Evolutionary conservation across 345 rosid genomes (phyloP).

Genomic region (Lepidium didymum): DNA sequence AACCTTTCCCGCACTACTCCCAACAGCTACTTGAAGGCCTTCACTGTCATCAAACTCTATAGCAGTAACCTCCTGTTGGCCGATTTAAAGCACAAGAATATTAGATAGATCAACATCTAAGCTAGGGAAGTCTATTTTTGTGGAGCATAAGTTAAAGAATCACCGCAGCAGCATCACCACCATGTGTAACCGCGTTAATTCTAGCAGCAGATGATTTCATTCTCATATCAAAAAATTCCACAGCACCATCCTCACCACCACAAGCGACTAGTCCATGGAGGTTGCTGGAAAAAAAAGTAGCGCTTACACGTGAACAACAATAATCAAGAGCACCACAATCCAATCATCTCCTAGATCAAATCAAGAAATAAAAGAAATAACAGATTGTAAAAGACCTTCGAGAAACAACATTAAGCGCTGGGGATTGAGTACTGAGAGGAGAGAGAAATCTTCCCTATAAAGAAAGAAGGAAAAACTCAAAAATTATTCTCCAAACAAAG

Average conservation of each 20-base stretch:
- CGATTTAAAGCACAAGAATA: background rate
- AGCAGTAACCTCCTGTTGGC: conserved; percentile 78
- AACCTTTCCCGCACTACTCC: conserved; percentile 93
- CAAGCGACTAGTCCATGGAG: conserved; percentile 91
- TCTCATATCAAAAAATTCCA: conserved; percentile 91
- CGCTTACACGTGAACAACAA: conserved; percentile 14
- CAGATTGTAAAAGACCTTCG: conserved; percentile 51
- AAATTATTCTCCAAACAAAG: conserved; percentile 8
- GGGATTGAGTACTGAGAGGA: conserved; percentile 70
- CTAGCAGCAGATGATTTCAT: conserved; percentile 75
- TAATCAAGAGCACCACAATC: background rate
- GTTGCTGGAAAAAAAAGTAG: conserved; percentile 39
- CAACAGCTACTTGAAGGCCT: conserved; percentile 81
- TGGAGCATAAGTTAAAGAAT: conserved; percentile 2
- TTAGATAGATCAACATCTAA: background rate
- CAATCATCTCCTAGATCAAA: background rate
- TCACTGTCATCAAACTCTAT: conserved; percentile 74
- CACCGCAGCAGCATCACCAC: conserved; percentile 69
- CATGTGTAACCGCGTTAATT: conserved; percentile 67
- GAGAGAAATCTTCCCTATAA: conserved; percentile 78
- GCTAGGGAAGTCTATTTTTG: background rate
- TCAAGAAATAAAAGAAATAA: background rate
- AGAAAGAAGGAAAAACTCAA: background rate
- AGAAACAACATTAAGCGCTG: conserved; percentile 83
- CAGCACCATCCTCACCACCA: conserved; percentile 98